A percentile compares a stretch with the other conserved stretches of the same genome.
Conservation (phyloP, 2,329 filamentous ascomycete genomes). For the Beauveria medogensis region DNA sequence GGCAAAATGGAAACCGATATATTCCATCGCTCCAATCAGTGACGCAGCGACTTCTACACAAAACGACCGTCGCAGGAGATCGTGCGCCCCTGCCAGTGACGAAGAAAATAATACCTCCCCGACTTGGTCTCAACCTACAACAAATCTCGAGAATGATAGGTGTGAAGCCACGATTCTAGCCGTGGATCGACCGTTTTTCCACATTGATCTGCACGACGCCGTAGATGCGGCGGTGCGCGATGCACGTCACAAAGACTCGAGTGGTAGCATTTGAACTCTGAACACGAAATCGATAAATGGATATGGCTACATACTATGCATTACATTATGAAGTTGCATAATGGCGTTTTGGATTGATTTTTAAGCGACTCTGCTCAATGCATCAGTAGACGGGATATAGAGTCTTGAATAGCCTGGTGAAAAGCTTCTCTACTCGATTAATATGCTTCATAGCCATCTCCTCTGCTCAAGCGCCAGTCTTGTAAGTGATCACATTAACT, state of each 20-base stretch:
- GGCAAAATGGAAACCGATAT: slow-evolving; percentile 25
- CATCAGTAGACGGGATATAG: neutral
- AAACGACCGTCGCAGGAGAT: neutral
- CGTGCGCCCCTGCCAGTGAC: slow-evolving; percentile 9
- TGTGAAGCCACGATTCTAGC: slow-evolving; percentile 25
- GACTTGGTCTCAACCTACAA: neutral
- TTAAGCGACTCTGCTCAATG: neutral
- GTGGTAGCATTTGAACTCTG: neutral
- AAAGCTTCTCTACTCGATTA: neutral
- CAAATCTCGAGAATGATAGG: neutral
- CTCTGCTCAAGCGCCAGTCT: no score
- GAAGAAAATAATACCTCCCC: slow-evolving; percentile 12
- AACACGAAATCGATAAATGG: neutral
- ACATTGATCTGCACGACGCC: slow-evolving; percentile 36
- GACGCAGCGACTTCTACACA: neutral
- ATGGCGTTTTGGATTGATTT: neutral
- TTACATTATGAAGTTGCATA: neutral
- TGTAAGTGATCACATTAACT: no score
- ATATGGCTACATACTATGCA: neutral
- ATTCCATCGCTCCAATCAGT: slow-evolving; percentile 23
- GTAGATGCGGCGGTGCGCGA: slow-evolving; percentile 28
- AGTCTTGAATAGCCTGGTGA: neutral
- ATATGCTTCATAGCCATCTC: neutral
- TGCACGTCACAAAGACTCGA: slow-evolving; percentile 18
- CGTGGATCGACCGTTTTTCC: slow-evolving; percentile 40